Evolutionary conservation across 352 stramenopile genomes (phyloP), one percentile per base, ranked within the genome.

Genomic region (Phytophthora idaei): DNA sequence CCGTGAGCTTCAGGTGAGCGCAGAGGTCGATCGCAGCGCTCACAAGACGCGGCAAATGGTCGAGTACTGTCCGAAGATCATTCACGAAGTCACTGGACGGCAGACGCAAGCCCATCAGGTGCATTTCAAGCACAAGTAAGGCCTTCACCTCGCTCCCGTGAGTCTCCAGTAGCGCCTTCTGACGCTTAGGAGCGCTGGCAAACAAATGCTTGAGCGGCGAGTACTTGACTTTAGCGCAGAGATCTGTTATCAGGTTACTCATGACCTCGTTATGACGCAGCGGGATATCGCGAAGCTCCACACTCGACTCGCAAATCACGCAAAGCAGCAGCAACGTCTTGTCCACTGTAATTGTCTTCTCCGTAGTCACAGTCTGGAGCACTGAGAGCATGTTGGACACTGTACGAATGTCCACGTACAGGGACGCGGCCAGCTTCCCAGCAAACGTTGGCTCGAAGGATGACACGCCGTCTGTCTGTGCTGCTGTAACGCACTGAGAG

Each of bases 41-140:
- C 5, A 99, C 73, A 31, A 99, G 68, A 37, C 98, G 93, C 25
- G 95, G 88, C 15, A 98, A 61, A 59, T 99, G 97, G 60, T 99
- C 98, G 44, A 99, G 73, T 29, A 99, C 83, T 54, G 85, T 93
- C 17, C 93, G 94, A 25, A 98, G 93, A 70, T 99, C 98, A 61
- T 99, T 99, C 17, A 91, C 84, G 71, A 99, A 99, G 74, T 99
- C 98, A 58, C 88, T 98, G 25, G 99, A 99, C 2, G 98, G 98
- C 67, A 99, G 83, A 14, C 89, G 84, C 36, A 93, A 74, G 11
- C 90, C 87, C 65, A 93, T 84, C 55, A 99, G 80, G 73, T 98
- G 94, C 67, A 98, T 97, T 78, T 99, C 97, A 8, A 99, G 57
- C 50, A 99, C 80, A 21, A 97, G 72, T 12, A 93, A 89, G 2